These are phyloP conservation scores for Fusarium dlaminii DNA, from an alignment of 2,329 filamentous ascomycete species.

Conservation along the genomic window DNA sequence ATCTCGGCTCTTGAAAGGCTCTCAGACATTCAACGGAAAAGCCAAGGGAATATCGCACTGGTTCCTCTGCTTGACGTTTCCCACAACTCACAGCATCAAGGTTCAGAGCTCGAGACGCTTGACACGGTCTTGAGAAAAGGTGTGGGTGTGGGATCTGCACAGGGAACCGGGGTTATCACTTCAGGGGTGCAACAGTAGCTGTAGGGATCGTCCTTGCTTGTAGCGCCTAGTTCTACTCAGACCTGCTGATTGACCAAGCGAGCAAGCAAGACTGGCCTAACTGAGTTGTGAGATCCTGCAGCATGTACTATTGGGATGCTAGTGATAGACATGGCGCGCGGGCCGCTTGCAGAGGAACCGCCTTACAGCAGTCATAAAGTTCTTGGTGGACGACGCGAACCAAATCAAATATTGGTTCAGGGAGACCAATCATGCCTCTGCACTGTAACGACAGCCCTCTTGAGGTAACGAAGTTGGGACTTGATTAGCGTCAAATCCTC, in stretches of 20 bases:
- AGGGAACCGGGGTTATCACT: slow-evolving; percentile 37
- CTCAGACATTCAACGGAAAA: slow-evolving; percentile 25
- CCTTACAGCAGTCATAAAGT: slow-evolving; percentile 29
- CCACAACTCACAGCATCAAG: slow-evolving; percentile 3
- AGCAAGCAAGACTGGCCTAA: slow-evolving; percentile 15
- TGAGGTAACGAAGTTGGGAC: slow-evolving; percentile 12
- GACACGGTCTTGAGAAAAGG: slow-evolving; percentile 15
- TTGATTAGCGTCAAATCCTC: slow-evolving; percentile 28
- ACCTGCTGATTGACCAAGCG: slow-evolving; percentile 21
- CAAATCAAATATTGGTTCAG: slow-evolving; percentile 16
- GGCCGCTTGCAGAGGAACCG: slow-evolving; percentile 32
- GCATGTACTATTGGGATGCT: slow-evolving; percentile 27
- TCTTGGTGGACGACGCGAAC: slow-evolving; percentile 9
- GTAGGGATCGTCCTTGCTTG: slow-evolving; percentile 39
- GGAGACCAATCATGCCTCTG: neutral
- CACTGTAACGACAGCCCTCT: slow-evolving; percentile 10
- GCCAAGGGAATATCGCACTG: slow-evolving; percentile 31
- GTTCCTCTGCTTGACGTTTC: slow-evolving; percentile 29
- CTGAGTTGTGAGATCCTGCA: slow-evolving; percentile 30
- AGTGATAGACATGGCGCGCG: slow-evolving; percentile 33
- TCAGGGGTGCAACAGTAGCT: slow-evolving; percentile 35
- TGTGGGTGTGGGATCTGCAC: slow-evolving; percentile 41
- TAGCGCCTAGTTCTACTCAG: slow-evolving; percentile 24
- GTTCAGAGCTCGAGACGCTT: slow-evolving; percentile 1
- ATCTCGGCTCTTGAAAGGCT: slow-evolving; percentile 42